A percentile compares a stretch with the other conserved stretches of the same genome.
Conservation (phyloP, 1,139 yeast genomes). For the Saccharomyces hybrid region DNA sequence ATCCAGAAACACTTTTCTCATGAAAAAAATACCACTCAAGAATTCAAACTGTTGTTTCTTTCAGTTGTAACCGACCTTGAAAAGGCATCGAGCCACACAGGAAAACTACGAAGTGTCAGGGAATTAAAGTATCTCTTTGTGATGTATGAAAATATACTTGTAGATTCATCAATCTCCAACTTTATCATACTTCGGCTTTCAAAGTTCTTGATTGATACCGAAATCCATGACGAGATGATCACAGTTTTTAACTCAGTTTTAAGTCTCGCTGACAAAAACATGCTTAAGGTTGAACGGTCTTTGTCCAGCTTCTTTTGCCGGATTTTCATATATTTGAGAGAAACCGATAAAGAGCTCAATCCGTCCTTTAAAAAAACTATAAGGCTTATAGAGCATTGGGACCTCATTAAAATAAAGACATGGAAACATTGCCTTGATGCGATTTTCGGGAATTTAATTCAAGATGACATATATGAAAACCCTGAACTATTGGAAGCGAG, state of each 20-base stretch:
- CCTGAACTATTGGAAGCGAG: background rate
- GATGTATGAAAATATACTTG: slow-evolving; percentile 9
- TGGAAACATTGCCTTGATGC: background rate
- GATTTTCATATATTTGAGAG: background rate
- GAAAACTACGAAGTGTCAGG: slow-evolving; percentile 11
- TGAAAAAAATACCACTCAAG: slow-evolving; percentile 4
- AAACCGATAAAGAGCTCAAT: background rate
- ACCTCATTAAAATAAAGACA: background rate
- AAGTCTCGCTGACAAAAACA: background rate
- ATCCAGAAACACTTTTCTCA: slow-evolving; percentile 7
- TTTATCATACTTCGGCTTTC: slow-evolving; percentile 2
- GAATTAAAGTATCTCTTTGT: slow-evolving; percentile 16
- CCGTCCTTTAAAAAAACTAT: background rate
- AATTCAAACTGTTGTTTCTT: slow-evolving; percentile 12
- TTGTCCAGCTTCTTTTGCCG: background rate
- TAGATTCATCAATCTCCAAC: background rate
- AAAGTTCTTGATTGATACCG: background rate
- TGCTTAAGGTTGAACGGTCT: background rate
- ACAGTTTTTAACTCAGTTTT: background rate
- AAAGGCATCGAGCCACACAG: slow-evolving; percentile 4
- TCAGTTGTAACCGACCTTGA: slow-evolving; percentile 20
- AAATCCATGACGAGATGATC: background rate
- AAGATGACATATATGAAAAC: background rate
- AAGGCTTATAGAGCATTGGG: background rate
- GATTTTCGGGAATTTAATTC: background rate